Evolutionary conservation across 306 rosid species (phyloP).

Genomic region (Vachellia pachyceras): DNA sequence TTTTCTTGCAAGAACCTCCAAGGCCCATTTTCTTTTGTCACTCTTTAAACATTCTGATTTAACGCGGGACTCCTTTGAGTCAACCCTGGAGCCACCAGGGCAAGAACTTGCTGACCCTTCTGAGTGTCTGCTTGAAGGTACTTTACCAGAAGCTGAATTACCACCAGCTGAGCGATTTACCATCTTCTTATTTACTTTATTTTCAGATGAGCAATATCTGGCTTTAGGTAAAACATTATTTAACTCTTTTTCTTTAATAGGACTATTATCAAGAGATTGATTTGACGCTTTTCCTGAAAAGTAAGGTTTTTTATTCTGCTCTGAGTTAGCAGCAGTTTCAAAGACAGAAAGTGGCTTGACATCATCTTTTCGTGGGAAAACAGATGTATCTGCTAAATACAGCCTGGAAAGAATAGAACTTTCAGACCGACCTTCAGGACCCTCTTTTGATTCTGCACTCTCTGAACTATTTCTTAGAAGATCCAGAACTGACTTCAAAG

Average conservation of each 20-base stretch:
- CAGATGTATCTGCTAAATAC: constrained; percentile 95
- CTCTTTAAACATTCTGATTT: constrained; percentile 56
- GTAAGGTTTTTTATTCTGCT: constrained; percentile 54
- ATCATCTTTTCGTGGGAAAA: constrained; percentile 86
- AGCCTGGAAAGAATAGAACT: constrained; percentile 88
- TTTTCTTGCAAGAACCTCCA: constrained; percentile 90
- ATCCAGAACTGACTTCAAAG: constrained; percentile 93
- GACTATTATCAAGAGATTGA: constrained; percentile 41
- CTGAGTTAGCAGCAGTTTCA: constrained; percentile 56
- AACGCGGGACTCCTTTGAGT: constrained; percentile 47
- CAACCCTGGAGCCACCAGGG: constrained; percentile 55
- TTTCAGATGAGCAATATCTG: constrained; percentile 47
- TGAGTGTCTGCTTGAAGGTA: constrained; percentile 42
- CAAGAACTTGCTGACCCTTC: constrained; percentile 51
- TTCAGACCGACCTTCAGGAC: constrained; percentile 60
- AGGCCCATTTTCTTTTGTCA: constrained; percentile 96
- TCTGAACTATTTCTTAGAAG: constrained; percentile 68
- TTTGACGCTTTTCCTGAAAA: constrained; percentile 47
- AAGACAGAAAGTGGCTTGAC: constrained; percentile 78
- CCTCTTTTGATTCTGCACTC: constrained; percentile 51
- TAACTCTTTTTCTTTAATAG: constrained; percentile 46
- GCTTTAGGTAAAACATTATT: constrained; percentile 52
- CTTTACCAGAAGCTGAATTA: constrained; percentile 53
- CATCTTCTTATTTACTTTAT: constrained; percentile 46
- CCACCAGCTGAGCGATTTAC: constrained; percentile 45